Evolutionary conservation across 805 yeast genomes (phyloP).

Genomic region (Blastobotrys attinorum): DNA sequence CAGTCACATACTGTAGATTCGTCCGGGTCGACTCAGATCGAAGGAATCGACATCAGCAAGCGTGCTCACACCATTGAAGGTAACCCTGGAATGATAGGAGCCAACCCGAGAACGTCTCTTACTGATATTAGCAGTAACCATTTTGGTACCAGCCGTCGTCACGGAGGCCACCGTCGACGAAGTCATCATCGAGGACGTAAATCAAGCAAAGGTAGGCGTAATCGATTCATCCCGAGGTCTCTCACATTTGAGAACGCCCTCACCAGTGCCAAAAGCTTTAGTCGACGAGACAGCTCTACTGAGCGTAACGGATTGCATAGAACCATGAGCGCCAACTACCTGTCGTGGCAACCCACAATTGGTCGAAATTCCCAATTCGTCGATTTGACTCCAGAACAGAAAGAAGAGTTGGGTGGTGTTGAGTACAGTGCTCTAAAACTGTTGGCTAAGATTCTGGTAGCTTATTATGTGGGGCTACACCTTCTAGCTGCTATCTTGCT

Average conservation of each 20-base stretch:
- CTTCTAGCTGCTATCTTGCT: slow-evolving; percentile 43
- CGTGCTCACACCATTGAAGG: slow-evolving; percentile 2
- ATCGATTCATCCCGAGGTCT: not conserved
- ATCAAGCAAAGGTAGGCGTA: not conserved
- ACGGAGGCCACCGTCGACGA: not conserved
- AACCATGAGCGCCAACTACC: slow-evolving; percentile 39
- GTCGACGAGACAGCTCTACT: not conserved
- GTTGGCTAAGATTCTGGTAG: slow-evolving; percentile 53
- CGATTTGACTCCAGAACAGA: slow-evolving; percentile 70
- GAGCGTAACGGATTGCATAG: not conserved
- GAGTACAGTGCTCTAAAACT: slow-evolving; percentile 87
- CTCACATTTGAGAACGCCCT: slow-evolving; percentile 1
- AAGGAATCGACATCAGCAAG: not conserved
- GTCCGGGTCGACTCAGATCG: not conserved
- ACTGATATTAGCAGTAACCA: slow-evolving; percentile 3
- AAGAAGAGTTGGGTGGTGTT: slow-evolving; percentile 94
- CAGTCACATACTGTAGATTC: not conserved
- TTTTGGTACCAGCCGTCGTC: not conserved
- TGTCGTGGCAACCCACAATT: slow-evolving; percentile 85
- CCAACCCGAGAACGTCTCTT: too few relatives aligned
- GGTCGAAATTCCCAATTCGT: slow-evolving; percentile 93
- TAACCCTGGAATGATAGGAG: too few relatives aligned
- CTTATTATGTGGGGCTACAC: slow-evolving; percentile 74
- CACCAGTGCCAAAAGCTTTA: not conserved
- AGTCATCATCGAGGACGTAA: not conserved